phyloP scores from a whole-genome alignment of 2,329 filamentous ascomycete genomes.

The Tolypocladium ovalisporum region DNA sequence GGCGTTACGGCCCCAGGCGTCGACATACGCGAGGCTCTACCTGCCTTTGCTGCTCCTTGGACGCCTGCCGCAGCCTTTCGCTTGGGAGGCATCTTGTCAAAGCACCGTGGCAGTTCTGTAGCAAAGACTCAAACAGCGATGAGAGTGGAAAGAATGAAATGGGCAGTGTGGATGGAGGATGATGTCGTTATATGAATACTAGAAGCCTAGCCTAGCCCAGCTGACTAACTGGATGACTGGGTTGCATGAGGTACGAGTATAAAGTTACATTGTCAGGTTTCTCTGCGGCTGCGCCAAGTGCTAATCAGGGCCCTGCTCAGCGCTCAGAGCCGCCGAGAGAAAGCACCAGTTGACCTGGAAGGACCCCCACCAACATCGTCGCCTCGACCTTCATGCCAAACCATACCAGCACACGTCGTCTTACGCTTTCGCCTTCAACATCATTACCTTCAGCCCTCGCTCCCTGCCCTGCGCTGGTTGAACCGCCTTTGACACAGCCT shows the following conservation, averaged over 20 bases:
- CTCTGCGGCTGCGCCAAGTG: too few species aligned
- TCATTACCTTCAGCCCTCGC: not conserved
- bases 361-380: not conserved
- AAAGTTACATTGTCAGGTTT: too few species aligned
- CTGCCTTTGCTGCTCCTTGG: slow-evolving; percentile 40
- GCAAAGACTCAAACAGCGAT: not conserved
- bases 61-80: slow-evolving; percentile 49
- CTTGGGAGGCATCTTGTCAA: slow-evolving; percentile 52
- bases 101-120: slow-evolving; percentile 8
- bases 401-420: not conserved
- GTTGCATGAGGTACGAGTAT: too few species aligned
- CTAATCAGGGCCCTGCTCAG: not conserved
- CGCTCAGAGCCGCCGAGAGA: not conserved
- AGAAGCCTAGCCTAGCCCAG: not conserved
- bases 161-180: not conserved
- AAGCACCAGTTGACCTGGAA: not conserved
- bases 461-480: not conserved
- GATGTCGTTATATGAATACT: not conserved
- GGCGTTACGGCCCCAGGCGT: slow-evolving; percentile 52
- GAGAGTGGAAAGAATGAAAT: not conserved
- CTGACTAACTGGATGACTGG: not conserved
- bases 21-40: slow-evolving; percentile 44
- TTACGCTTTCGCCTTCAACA: not conserved
- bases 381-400: not conserved
- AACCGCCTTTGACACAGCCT: not conserved